Evolutionary conservation across 148 eudicot genomes (phyloP), one percentile per base, ranked within the genome.

Genomic region (Spergularia marina): DNA sequence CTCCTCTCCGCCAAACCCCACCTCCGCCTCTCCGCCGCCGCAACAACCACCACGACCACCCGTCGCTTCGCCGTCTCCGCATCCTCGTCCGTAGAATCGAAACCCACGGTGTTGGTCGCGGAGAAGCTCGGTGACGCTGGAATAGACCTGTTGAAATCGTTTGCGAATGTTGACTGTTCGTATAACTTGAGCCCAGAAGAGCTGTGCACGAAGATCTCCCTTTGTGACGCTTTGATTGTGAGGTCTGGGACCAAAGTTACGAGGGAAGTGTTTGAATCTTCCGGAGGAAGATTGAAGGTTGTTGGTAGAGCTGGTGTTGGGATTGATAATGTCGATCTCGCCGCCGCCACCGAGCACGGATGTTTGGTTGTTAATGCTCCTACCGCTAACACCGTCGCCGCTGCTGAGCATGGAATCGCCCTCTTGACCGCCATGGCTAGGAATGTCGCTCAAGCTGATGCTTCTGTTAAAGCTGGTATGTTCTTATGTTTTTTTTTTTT

Each of bases 231-330:
- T 16, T 56, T 94, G 85, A 90, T 94, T 64, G 98, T 94, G 0
- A 78, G 98, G n/a, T 90, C 95, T 23, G 98, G 87, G 15, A 95
- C 96, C 0, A 92, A 95, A 73, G 99, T 96, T 0, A 89, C 81
- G 1, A 83, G 99, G 0, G 99, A 92, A 67, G 98, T 96, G 69
- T 96, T 92, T 34, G 99, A 96, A 78, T 86, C 98, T 2, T 92
- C 98, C 5, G 87, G 79, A 1, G 98, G 99, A 7, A 69, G 98
- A 81, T 80, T 96, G 66, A 92, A 87, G 84, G 99, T 96, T 4
- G 99, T 96, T 5, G 99, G 99, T 8, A 82, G 99, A 6, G 99
- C 99, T 0, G 99, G 99, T 10, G 99, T 96, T 11, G 99, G 99
- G 47, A 96, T 96, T 62, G 99, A 96, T 64, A 96, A 96, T 77